Evolutionary conservation across 2,329 filamentous ascomycete species (phyloP).

Genomic region (Aspergillus jensenii): DNA sequence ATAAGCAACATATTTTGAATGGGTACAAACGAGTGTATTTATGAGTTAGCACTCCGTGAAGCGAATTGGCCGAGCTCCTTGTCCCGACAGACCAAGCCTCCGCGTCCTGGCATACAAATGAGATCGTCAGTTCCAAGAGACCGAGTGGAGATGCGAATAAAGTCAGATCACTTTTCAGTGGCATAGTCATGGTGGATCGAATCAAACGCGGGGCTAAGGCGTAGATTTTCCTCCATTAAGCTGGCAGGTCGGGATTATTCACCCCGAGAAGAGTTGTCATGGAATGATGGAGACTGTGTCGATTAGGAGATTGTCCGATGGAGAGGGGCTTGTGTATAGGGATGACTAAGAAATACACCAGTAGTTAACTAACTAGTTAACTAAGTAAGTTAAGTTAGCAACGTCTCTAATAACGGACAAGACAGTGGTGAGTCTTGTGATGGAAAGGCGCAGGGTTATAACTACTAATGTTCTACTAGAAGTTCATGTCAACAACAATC

Average conservation of each 20-base stretch:
- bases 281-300: not conserved
- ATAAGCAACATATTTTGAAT: not conserved
- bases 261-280: not conserved
- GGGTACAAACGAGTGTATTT: not conserved
- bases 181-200: not conserved
- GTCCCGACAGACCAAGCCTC: not conserved
- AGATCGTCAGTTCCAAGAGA: slow-evolving; percentile 1
- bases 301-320: slow-evolving; percentile 10
- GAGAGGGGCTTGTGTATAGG: not conserved
- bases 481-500: too few species aligned
- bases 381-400: too few species aligned
- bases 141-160: not conserved
- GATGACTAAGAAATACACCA: not conserved
- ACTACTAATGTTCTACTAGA: too few species aligned
- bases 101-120: not conserved
- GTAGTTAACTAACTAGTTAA: too few species aligned
- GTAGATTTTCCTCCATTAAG: slow-evolving; percentile 14
- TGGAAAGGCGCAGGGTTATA: too few species aligned
- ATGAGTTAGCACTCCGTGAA: not conserved
- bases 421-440: too few species aligned
- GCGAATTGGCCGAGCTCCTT: not conserved
- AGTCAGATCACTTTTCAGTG: not conserved
- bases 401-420: too few species aligned
- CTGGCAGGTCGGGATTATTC: not conserved
- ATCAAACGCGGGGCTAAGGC: not conserved